These are phyloP conservation scores for Penicillium nordicum DNA, from an alignment of 2,329 filamentous ascomycete species.

Conservation along the genomic window DNA sequence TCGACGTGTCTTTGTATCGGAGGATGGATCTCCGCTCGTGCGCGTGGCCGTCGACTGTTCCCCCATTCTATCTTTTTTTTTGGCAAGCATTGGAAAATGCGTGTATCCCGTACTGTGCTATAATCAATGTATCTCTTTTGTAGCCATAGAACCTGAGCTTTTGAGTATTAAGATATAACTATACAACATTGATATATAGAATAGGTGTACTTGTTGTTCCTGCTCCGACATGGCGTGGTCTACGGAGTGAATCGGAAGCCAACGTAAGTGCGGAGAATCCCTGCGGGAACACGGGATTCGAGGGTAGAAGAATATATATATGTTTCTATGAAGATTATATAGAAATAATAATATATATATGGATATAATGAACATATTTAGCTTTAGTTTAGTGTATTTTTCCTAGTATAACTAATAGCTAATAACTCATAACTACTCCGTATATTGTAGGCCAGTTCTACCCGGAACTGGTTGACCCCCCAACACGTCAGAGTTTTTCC, in stretches of 20 bases:
- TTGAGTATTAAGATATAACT: not conserved
- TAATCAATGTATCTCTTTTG: conserved; percentile 45
- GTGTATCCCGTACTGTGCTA: conserved; percentile 45
- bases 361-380: not conserved
- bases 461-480: conserved; percentile 3
- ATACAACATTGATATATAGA: not conserved
- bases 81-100: conserved; percentile 35
- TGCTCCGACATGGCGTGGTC: conserved; percentile 10
- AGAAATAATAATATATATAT: no score
- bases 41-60: conserved; percentile 17
- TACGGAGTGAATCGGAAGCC: conserved; percentile 27
- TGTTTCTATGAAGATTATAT: not conserved
- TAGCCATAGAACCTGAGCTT: conserved; percentile 33
- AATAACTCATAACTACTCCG: no score
- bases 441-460: not conserved
- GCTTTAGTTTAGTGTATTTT: not conserved
- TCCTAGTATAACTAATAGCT: no score
- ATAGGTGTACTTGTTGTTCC: not conserved
- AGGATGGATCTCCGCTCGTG: conserved; percentile 7
- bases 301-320: not conserved
- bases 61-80: conserved; percentile 29
- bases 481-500: conserved; percentile 28
- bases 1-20: conserved; percentile 15
- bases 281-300: conserved; percentile 9
- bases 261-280: conserved; percentile 27